Evolutionary conservation across 805 yeast genomes (phyloP), one percentile per base, ranked within the genome.

Genomic region (Metschnikowia santaceciliae): DNA sequence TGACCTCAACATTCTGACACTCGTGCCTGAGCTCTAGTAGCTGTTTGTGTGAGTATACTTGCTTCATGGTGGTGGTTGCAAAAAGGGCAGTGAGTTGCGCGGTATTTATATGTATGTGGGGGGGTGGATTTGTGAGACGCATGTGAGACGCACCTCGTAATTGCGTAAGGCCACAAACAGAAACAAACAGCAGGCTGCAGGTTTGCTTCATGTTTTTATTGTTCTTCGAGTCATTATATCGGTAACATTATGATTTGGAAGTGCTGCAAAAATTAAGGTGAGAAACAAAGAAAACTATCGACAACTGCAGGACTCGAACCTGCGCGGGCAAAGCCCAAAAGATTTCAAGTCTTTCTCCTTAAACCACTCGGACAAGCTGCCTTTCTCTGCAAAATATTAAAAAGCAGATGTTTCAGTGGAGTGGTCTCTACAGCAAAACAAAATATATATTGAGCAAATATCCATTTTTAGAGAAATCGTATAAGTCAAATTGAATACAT

Each of bases 331-430:
- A 46, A 59, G 51, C 62, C 62, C 62, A 59, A 59, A 59, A 59
- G 62, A 59, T 59, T 59, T 59, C 62, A 55, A 59, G 59, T 59
- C 62, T 59, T 57, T 59, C 62, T 58, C 62, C 62, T 59, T 59
- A 7, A 59, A 59, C 62, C 26, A 23, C 26, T 23, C 26, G 26
- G 26, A 23, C 26, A 23, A 23, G 26, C 1, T 23, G 26, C 26
- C 26, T 8, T 22, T 22, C 23, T 22, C 6, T 22, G 7, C 23
- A 6, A 23, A 23, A 7, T 26, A 26, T 26, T 1, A 8, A 26
- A 26, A 3, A 8, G 11, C 30, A 26, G 11, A 26, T 26, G 4
- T 26, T 8, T 4, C 11, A n/a, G n/a, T 17, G 17, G 17, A 26
- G 30, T 26, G 11, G 11, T 26, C 30, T 26, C 30, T 26, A 26